Conservation (phyloP, 169 alveolate species). For the Cryptosporidium viatorum region DNA sequence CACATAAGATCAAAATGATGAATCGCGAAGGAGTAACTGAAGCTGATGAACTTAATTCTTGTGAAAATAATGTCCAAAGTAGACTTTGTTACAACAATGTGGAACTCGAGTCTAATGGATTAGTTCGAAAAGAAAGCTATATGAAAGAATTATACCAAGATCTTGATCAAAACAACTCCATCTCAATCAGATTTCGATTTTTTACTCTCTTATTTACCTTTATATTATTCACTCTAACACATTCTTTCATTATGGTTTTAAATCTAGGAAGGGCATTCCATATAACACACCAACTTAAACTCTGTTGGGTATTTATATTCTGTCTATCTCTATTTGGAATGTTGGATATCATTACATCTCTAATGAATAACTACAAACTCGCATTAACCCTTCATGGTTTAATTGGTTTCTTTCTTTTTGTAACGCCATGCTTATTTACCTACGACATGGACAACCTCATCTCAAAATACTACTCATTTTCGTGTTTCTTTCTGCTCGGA, state of each 20-base stretch:
- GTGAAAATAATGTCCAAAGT: not conserved
- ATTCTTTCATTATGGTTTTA: constrained; percentile 24
- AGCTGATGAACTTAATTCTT: not conserved
- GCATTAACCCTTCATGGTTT: not conserved
- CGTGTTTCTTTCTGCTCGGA: constrained; percentile 51
- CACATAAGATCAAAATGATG: constrained; percentile 43
- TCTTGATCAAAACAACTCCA: constrained; percentile 14
- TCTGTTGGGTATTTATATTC: constrained; percentile 30
- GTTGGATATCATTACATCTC: constrained; percentile 25
- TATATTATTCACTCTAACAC: not conserved
- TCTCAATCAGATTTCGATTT: constrained; percentile 26
- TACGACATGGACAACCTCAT: constrained; percentile 22
- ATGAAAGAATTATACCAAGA: constrained; percentile 24
- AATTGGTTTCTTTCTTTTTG: constrained; percentile 5
- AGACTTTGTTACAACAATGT: not conserved
- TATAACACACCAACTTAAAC: constrained; percentile 37
- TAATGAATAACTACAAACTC: constrained; percentile 12
- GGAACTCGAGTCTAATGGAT: constrained; percentile 15
- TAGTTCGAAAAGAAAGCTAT: constrained; percentile 21
- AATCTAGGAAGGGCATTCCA: constrained; percentile 55
- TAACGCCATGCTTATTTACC: constrained; percentile 40
- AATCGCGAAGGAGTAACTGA: not conserved
- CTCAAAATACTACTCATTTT: constrained; percentile 32
- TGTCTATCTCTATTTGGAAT: constrained; percentile 19
- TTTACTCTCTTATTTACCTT: constrained; percentile 25